phyloP scores from a whole-genome alignment of 148 eudicot species.

The Pouteria glomerata region DNA sequence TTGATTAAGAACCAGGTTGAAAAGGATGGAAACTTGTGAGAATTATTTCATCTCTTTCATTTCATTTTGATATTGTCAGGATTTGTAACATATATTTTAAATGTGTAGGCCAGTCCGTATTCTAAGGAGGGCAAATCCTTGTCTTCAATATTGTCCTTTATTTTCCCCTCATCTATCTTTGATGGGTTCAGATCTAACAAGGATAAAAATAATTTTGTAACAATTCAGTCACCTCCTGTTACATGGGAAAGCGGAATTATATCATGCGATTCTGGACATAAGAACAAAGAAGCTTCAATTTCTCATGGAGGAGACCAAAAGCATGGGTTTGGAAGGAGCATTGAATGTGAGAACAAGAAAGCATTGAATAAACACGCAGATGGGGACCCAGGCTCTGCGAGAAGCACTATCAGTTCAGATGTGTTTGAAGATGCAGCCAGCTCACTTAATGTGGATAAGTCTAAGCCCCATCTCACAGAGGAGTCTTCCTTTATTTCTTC shows the following conservation, averaged over 20 bases:
- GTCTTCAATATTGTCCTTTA: conserved; percentile 54
- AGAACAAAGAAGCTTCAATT: conserved; percentile 19
- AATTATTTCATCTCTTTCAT: neutral
- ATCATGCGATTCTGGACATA: conserved; percentile 26
- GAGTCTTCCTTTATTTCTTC: conserved; percentile 61
- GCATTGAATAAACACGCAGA: conserved; percentile 7
- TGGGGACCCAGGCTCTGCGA: conserved; percentile 26
- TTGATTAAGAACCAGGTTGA: neutral
- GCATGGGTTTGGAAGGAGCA: conserved; percentile 30
- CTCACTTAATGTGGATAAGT: conserved; percentile 31
- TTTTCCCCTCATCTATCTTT: conserved; percentile 43
- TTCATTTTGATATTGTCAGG: neutral
- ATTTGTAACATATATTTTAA: conserved; percentile 28
- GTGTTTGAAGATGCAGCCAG: conserved; percentile 66
- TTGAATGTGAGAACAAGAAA: conserved; percentile 5
- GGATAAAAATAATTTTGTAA: conserved; percentile 31
- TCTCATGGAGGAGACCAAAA: conserved; percentile 22
- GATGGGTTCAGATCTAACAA: conserved; percentile 23
- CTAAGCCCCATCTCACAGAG: conserved; percentile 59
- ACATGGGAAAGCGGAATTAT: conserved; percentile 49
- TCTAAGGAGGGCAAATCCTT: conserved; percentile 41
- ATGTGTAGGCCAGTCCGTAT: conserved; percentile 55
- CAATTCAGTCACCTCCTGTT: conserved; percentile 45
- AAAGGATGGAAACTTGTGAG: neutral
- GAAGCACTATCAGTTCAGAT: conserved; percentile 40